Conservation (phyloP, 495 filamentous ascomycete species). For the Aspergillus bridgeri region DNA sequence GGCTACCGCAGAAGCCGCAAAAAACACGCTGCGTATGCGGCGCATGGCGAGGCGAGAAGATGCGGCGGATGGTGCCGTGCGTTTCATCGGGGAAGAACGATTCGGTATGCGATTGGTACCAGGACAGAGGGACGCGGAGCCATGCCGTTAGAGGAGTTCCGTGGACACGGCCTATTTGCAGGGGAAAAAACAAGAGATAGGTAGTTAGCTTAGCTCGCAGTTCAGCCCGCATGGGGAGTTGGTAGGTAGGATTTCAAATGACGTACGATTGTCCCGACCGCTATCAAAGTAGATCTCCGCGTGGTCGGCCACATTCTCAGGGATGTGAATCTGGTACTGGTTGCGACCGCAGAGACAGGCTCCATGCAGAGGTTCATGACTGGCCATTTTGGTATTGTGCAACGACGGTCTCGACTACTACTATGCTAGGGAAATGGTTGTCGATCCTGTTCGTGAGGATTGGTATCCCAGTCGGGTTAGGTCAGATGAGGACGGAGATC, state of each 20-base stretch:
- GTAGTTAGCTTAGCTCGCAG: slow-evolving; percentile 8
- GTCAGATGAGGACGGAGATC: not conserved
- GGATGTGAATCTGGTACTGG: slow-evolving; percentile 69
- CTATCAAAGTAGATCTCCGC: slow-evolving; percentile 71
- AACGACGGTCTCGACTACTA: not conserved
- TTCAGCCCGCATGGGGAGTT: not conserved
- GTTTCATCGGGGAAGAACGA: slow-evolving; percentile 79
- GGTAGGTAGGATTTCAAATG: not conserved
- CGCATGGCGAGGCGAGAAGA: slow-evolving; percentile 60
- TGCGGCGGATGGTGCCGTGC: slow-evolving; percentile 63
- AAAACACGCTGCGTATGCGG: slow-evolving; percentile 67
- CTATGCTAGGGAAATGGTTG: not conserved
- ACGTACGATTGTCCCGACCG: slow-evolving; percentile 61
- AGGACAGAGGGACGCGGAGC: slow-evolving; percentile 74
- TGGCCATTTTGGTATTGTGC: slow-evolving; percentile 39
- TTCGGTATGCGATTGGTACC: slow-evolving; percentile 67
- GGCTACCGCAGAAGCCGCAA: slow-evolving; percentile 87
- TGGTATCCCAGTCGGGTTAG: not conserved
- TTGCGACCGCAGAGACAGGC: slow-evolving; percentile 85
- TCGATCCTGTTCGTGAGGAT: not conserved
- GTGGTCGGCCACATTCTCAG: slow-evolving; percentile 48
- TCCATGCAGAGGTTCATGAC: slow-evolving; percentile 57
- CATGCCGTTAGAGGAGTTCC: slow-evolving; percentile 70
- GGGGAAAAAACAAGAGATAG: not conserved
- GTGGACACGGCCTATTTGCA: slow-evolving; percentile 55